These are phyloP conservation scores for Leishmania aethiopica DNA, from an alignment of 208 protist species.

Conservation along the genomic window DNA sequence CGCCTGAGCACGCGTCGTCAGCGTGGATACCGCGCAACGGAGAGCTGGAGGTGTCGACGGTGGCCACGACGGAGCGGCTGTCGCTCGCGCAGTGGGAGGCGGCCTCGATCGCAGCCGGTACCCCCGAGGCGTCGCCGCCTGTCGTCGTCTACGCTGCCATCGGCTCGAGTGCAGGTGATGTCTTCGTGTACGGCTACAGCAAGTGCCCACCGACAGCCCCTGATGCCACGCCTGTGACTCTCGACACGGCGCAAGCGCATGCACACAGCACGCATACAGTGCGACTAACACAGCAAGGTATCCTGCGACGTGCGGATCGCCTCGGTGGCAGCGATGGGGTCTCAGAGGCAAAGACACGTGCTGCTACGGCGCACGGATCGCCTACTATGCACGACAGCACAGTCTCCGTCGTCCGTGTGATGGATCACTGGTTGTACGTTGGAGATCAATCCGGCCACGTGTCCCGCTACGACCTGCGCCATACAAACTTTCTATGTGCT, in stretches of 20 bases:
- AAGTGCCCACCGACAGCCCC: slow-evolving; percentile 6
- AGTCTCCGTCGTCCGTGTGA: slow-evolving; percentile 19
- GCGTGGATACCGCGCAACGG: neutral
- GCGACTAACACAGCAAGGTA: slow-evolving; percentile 7
- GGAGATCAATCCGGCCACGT: slow-evolving; percentile 28
- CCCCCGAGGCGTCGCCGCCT: neutral
- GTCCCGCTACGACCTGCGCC: slow-evolving; percentile 26
- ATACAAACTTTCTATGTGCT: slow-evolving; percentile 6
- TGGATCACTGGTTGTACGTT: slow-evolving; percentile 32
- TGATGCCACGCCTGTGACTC: slow-evolving; percentile 12
- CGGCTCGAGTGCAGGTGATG: slow-evolving; percentile 22
- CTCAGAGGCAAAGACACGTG: neutral
- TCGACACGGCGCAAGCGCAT: neutral
- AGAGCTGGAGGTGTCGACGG: slow-evolving; percentile 9
- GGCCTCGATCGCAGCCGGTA: neutral
- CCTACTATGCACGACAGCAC: neutral
- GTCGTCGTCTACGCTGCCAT: slow-evolving; percentile 20
- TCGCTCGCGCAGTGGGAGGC: slow-evolving; percentile 20
- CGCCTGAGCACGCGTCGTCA: neutral
- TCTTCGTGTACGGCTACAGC: slow-evolving; percentile 26
- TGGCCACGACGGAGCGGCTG: slow-evolving; percentile 20
- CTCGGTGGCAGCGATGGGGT: neutral
- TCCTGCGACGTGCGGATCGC: slow-evolving; percentile 15
- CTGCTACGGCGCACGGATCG: neutral
- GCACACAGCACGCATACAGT: slow-evolving; percentile 10